A percentile compares a stretch with the other conserved stretches of the same genome.
phyloP scores from a whole-genome alignment of 2,329 filamentous ascomycete species.

The Alternaria infectoria region DNA sequence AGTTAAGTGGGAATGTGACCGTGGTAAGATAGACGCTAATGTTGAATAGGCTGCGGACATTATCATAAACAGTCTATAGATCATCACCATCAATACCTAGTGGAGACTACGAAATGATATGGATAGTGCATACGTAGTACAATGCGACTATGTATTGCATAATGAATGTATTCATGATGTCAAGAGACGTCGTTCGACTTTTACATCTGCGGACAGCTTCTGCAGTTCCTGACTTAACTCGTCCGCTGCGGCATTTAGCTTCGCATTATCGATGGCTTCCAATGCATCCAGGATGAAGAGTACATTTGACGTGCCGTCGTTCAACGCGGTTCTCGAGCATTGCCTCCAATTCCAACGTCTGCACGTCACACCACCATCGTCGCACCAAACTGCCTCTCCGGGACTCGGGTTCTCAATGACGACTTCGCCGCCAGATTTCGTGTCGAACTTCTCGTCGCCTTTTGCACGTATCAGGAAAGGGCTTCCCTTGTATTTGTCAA shows the following conservation, averaged over 20 bases:
- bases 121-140: background rate
- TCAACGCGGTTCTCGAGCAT: slow-evolving; percentile 45
- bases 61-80: background rate
- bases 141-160: background rate
- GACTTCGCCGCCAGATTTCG: slow-evolving; percentile 35
- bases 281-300: slow-evolving; percentile 47
- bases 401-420: slow-evolving; percentile 26
- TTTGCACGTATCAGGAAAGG: slow-evolving; percentile 40
- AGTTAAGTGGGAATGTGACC: background rate
- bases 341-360: slow-evolving; percentile 52
- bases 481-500: slow-evolving; percentile 47
- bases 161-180: background rate
- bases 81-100: too few relatives aligned
- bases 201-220: slow-evolving; percentile 20
- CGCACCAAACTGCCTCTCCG: slow-evolving; percentile 51
- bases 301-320: slow-evolving; percentile 43
- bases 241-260: slow-evolving; percentile 32
- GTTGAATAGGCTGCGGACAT: background rate
- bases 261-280: slow-evolving; percentile 19
- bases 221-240: slow-evolving; percentile 30
- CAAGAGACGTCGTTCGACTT: background rate
- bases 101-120: too few relatives aligned
- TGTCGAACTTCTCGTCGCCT: slow-evolving; percentile 46
- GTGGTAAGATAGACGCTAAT: background rate
- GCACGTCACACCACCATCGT: slow-evolving; percentile 48